Evolutionary conservation across 2,329 filamentous ascomycete species (phyloP).

Genomic region (Verticillium nubilum): DNA sequence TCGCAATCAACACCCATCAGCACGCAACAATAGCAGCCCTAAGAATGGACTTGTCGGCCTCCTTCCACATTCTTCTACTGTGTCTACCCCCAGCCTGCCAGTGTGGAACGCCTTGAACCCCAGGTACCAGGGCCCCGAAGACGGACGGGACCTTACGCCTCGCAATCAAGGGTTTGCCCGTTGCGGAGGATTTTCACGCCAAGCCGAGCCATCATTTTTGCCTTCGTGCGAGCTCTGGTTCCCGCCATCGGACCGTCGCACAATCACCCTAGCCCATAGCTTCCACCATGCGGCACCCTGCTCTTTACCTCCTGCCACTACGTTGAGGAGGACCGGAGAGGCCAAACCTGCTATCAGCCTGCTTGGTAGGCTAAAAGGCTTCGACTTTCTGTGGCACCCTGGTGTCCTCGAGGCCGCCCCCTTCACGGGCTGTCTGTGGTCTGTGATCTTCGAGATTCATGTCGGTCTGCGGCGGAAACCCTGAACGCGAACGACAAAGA

Average conservation of each 20-base stretch:
- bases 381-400: conserved; percentile 4
- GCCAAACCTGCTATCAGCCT: conserved; percentile 5
- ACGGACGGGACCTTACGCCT: background rate
- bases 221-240: conserved; percentile 3
- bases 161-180: background rate
- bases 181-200: conserved; percentile 12
- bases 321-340: conserved; percentile 1
- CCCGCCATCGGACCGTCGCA: conserved; percentile 8
- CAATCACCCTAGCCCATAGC: background rate
- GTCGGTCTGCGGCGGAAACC: conserved; percentile 11
- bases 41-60: background rate
- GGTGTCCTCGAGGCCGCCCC: too few species aligned
- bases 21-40: background rate
- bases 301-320: conserved; percentile 1
- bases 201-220: conserved; percentile 1
- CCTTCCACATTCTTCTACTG: background rate
- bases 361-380: conserved; percentile 7
- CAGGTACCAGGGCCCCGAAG: background rate
- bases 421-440: conserved; percentile 7
- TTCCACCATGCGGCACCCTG: background rate
- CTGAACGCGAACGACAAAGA: conserved; percentile 4
- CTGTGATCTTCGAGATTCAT: conserved; percentile 12
- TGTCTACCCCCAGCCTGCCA: background rate
- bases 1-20: background rate
- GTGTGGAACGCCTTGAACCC: background rate